Base-by-base conservation (phyloP, 2,329 filamentous ascomycete genomes). In the Amauroascus verrucosus region DNA sequence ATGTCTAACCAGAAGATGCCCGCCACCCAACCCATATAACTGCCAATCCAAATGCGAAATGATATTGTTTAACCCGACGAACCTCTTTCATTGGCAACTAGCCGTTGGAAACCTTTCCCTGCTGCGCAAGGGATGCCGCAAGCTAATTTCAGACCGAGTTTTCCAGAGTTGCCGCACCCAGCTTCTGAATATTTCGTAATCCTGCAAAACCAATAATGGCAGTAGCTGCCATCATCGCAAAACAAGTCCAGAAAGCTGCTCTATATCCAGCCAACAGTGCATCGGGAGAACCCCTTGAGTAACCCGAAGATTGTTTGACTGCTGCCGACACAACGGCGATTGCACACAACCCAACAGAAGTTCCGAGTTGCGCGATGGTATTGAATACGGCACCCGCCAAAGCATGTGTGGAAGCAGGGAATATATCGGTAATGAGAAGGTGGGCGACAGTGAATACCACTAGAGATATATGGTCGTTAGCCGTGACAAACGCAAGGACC, bases 351-450 rank as follows among this genome's bases (percentile, higher is more conserved):
- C 77, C 78, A 0, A 81, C 67, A 0, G 74, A 72, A 16, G 72
- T 74, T 0, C 80, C 80, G 52, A 83, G 75, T 57, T 83, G 79
- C 0, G 72, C 67, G 0, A 77, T 69, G 0, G 79, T 81, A 56
- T 80, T 82, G 63, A 83, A 83, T 0, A 84, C 79, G 0, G 77
- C 79, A 0, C 80, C 81, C 0, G 79, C 80, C 0, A 84, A 66
- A 0, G 77, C 77, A 54, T 83, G 80, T 0, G 72, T 80, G 7
- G 78, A 66, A n/a, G 73, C 68, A 0, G 78, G 75, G 56, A 82
- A 83, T 2, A 70, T 72, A 13, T 78, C 74, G 0, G 74, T 72
- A 6, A 82, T 73, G 2, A 82, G 65, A 18, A 83, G 70, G 20
- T 77, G 67, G 0, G 74, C 77, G 1, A 83, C 73, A 0, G 77